phyloP scores from a whole-genome alignment of 768 basidiomycete species.

The Antrodiella citrinella region DNA sequence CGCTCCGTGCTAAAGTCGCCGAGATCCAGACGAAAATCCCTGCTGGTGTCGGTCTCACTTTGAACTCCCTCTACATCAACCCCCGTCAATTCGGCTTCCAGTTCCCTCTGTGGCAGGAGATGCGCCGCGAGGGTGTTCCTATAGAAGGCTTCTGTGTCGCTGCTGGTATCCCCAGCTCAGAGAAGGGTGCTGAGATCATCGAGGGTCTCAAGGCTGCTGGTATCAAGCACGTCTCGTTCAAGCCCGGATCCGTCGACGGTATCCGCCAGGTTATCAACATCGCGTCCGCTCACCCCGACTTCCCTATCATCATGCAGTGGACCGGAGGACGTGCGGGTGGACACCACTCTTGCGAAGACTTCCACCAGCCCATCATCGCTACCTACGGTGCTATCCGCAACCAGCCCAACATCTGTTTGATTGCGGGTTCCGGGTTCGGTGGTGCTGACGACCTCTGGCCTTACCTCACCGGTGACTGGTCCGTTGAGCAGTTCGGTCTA shows the following conservation, averaged over 20 bases:
- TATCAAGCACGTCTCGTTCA: slow-evolving; percentile 95
- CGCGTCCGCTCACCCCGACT: slow-evolving; percentile 87
- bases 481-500: slow-evolving; percentile 64
- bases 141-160: slow-evolving; percentile 99
- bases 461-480: slow-evolving; percentile 96
- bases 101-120: slow-evolving; percentile 95
- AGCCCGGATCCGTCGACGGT: slow-evolving; percentile 96
- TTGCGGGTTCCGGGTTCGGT: slow-evolving; percentile 94
- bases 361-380: slow-evolving; percentile 89
- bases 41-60: slow-evolving; percentile 83
- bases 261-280: slow-evolving; percentile 97
- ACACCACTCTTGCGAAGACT: slow-evolving; percentile 97
- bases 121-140: slow-evolving; percentile 91
- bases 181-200: slow-evolving; percentile 97
- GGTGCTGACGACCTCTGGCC: slow-evolving; percentile 94
- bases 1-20: slow-evolving; percentile 84
- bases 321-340: slow-evolving; percentile 98
- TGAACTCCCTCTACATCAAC: slow-evolving; percentile 97
- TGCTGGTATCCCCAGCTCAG: slow-evolving; percentile 92
- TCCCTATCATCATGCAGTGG: slow-evolving; percentile 98
- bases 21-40: slow-evolving; percentile 85
- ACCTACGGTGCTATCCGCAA: slow-evolving; percentile 90
- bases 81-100: slow-evolving; percentile 97
- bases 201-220: slow-evolving; percentile 71
- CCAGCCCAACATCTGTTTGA: slow-evolving; percentile 80